Conservation (phyloP, 805 yeast genomes). For the Ogataea paradorogensis region DNA sequence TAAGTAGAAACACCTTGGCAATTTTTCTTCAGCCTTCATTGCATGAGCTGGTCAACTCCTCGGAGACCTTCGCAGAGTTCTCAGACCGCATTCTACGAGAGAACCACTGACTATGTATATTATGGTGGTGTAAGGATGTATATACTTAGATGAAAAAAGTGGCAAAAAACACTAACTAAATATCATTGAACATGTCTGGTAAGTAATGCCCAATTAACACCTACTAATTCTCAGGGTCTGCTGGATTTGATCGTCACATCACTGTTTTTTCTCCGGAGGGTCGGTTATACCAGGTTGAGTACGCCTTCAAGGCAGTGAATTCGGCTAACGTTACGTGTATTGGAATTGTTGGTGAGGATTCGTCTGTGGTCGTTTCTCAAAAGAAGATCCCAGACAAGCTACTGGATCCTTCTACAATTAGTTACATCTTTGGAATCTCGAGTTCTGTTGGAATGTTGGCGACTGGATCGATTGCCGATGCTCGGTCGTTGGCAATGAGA, state of each 20-base stretch:
- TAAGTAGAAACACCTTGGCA: slow-evolving; percentile 55
- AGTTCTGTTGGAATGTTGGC: slow-evolving; percentile 83
- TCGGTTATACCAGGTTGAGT: slow-evolving; percentile 94
- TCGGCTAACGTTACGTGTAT: slow-evolving; percentile 86
- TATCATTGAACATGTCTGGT: slow-evolving; percentile 29
- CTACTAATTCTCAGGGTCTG: slow-evolving; percentile 47
- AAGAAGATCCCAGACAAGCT: slow-evolving; percentile 96
- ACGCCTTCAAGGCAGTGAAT: slow-evolving; percentile 96
- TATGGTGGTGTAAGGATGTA: slow-evolving; percentile 1
- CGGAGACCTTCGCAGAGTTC: slow-evolving; percentile 49
- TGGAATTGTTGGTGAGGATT: slow-evolving; percentile 83
- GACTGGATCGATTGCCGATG: slow-evolving; percentile 96
- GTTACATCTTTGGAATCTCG: slow-evolving; percentile 82
- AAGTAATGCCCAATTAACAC: slow-evolving; percentile 16
- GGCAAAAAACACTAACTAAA: slow-evolving; percentile 7
- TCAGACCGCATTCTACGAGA: slow-evolving; percentile 39
- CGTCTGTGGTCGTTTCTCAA: slow-evolving; percentile 86
- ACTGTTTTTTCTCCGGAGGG: slow-evolving; percentile 99
- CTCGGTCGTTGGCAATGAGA: slow-evolving; percentile 82
- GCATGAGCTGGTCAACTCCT: slow-evolving; percentile 43
- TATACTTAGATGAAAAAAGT: slow-evolving; percentile 4
- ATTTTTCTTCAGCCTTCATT: slow-evolving; percentile 61
- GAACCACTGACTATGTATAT: slow-evolving; percentile 34
- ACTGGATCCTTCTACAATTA: slow-evolving; percentile 81
- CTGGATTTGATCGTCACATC: slow-evolving; percentile 99